Evolutionary conservation across 2,329 filamentous ascomycete species (phyloP), one percentile per base, ranked within the genome.

Genomic region (Ophiostoma triangulosporum): DNA sequence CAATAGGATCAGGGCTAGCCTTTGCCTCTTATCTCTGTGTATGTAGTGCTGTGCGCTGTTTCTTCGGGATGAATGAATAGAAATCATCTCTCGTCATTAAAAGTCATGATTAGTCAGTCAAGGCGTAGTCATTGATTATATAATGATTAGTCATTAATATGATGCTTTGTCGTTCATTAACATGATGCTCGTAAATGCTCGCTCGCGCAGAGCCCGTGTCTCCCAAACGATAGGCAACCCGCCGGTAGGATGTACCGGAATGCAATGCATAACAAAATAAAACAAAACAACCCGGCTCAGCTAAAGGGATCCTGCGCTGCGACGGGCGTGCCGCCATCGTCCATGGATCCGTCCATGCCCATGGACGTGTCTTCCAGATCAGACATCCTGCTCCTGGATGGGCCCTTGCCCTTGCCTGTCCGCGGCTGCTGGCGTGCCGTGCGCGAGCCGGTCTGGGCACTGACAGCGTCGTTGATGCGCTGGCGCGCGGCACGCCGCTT

Each of bases 381-480:
- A 36, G 17, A 31, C 40, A 9, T 51, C 67, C 64, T 58, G 68
- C 26, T 29, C 26, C 15, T 45, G 58, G 64, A 69, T 62, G 66
- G 73, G 27, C 66, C 73, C 64, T 70, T 78, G 15, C 71, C 71
- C 64, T 75, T 74, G 35, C 65, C 63, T 35, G 27, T 49, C 7
- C 33, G 17, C 29, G 40, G 46, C 27, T 43, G 43, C 9, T 64
- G 57, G 57, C 57, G 54, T 62, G 49, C 58, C 60, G 52, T 57
- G 48, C 55, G 31, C 22, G 36, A 48, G 57, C 61, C 48, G 20
- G 15, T 22, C 15, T 27, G 58, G 15, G 56, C 51, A 17, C 20
- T 48, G 54, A 60, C n/a, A 54, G 57, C 53, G 55, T 57, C 59
- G 17, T 48, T 48, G 29, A 48, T 33, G 29, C 46, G 46, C 46